Evolutionary conservation across 257 asterid genomes (phyloP).

Genomic region (Salvia rosmarinus): DNA sequence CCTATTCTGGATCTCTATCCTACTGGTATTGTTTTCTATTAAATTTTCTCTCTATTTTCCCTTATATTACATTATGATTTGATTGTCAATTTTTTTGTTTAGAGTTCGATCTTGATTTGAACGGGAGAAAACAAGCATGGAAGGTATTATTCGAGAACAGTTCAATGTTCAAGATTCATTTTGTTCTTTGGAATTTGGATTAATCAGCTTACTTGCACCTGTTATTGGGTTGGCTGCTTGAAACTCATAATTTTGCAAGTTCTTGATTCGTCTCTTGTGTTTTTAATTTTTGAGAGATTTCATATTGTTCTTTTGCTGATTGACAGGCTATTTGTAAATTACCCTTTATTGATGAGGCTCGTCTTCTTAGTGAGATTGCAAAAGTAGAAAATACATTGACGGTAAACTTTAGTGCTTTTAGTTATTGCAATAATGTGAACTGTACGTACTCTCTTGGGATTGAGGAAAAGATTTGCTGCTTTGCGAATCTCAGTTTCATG

Average conservation of each 20-base stretch:
- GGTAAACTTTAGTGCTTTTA: conserved; percentile 39
- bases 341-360: conserved; percentile 64
- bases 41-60: not conserved
- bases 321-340: conserved; percentile 64
- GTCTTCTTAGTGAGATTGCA: conserved; percentile 61
- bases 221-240: conserved; percentile 25
- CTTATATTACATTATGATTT: conserved; percentile 12
- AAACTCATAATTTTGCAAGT: not conserved
- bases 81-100: conserved; percentile 22
- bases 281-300: conserved; percentile 8
- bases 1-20: conserved; percentile 71
- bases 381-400: conserved; percentile 61
- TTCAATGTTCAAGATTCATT: not conserved
- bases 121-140: conserved; percentile 63
- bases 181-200: conserved; percentile 7
- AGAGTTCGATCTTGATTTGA: conserved; percentile 70
- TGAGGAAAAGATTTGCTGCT: too few relatives aligned
- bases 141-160: conserved; percentile 47
- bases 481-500: conserved; percentile 1
- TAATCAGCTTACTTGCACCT: not conserved
- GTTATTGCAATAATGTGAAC: conserved; percentile 7
- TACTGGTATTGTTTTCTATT: conserved; percentile 42
- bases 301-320: conserved; percentile 27
- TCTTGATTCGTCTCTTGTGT: conserved; percentile 6
- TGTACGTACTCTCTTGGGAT: too few relatives aligned